Evolutionary conservation across 1,284 basidiomycete genomes (phyloP), one percentile per base, ranked within the genome.

Genomic region (Fomitiporia mediterranea): DNA sequence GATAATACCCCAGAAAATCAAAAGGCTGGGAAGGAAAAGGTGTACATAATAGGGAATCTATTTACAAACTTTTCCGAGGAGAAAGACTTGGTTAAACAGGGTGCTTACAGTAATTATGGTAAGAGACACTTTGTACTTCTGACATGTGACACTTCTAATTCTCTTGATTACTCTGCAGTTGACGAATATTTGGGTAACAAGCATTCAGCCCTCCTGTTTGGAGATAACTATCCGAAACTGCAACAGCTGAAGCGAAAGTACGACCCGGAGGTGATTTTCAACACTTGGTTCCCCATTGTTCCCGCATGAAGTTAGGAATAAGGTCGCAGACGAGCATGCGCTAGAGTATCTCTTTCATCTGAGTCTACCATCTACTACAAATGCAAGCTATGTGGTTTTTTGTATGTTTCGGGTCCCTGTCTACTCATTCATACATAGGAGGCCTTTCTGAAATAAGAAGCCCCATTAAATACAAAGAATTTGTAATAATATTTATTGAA

Each of bases 201-300:
- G 9, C 35, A n/a, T n/a, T 38, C 35, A 9, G 35, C 35, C 35
- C 35, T 38, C 35, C 35, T 74, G 5, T 83, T 79, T 59, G 78
- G 75, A 7, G 64, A 66, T 4, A 76, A 76, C 53, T 78, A 78
- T 56, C 66, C 70, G 2, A 66, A 66, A 57, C 68, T 83, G n/a
- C 79, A 79, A 66, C 51, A 60, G 38, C 67, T 83, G 59, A 83
- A 84, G 70, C 68, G 65, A 56, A 66, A 69, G 37, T 78, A 79
- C 63, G 81, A 83, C 60, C 79, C 79, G 0, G 67, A 76, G 9
- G 69, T 72, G 48, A 63, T 81, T 15, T 83, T 83, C 66, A 74
- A 74, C 63, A 78, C 75, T 53, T 81, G 79, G 79, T 77, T 74
- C 62, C 66, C 72, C 6, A 77, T 76, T 42, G 61, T 59, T 0